Evolutionary conservation across 225 moss, liverwort and hornwort species (phyloP), one percentile per base, ranked within the genome.

Genomic region (Pleurozium schreberi): DNA sequence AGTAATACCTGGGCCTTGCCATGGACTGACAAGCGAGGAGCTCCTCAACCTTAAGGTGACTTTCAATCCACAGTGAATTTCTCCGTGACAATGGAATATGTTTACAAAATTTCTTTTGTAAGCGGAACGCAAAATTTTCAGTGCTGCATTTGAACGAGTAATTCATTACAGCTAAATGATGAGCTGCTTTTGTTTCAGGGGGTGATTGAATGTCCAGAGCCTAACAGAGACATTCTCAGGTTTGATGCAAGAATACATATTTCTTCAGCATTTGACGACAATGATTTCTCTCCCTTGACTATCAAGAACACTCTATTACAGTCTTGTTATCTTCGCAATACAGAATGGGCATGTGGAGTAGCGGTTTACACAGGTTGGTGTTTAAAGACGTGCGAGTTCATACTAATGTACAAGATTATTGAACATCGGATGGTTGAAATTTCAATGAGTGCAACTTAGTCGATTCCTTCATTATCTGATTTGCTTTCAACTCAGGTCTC

Each of bases 341-440:
- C 99, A 84, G 96, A 97, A 58, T 99, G 99, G 99, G 96, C 95
- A 80, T 99, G 94, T 86, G 99, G 99, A 80, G 99, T 97, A 77
- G 99, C 99, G 86, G 96, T 99, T 85, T 97, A 99, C 89, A 96
- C 99, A 90, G 98, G 98, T 98, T 75, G 75, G 83, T 68, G 61
- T 88, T 83, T 70, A 60, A 86, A 70, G 70, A 71, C 57, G 69
- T 89, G 86, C 83, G 68, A 62, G 84, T 62, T 59, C 30, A 67
- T 50, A 75, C 42, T 47, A 70, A 52, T 58, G 28, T 50, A 70
- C 18, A 36, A 60, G 57, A 79, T 71, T 67, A 50, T 47, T 60
- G 33, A 42, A 43, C 50, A 83, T 63, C 43, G 59, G 76, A 55
- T 84, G 50, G 75, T 49, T 88, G 64, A 81, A 75, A 49, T 87